phyloP scores from a whole-genome alignment of 73 alveolate species.

The Symbiodinium pilosum region DNA sequence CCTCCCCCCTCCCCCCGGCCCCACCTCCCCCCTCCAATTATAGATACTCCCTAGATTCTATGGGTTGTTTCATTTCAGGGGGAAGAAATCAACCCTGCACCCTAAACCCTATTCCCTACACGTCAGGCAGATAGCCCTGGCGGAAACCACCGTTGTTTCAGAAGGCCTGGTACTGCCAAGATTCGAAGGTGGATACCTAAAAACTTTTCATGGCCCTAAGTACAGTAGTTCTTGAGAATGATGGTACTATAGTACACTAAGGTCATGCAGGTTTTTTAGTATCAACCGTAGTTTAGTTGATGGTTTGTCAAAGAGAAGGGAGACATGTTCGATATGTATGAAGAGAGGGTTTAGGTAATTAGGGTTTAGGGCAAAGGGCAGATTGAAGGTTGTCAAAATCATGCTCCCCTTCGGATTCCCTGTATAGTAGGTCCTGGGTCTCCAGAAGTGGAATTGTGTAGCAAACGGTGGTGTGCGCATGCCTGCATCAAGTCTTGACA shows the following conservation, averaged over 20 bases:
- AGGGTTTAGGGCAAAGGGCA: neutral
- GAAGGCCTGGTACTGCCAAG: neutral
- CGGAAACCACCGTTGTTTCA: neutral
- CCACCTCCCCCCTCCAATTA: too few relatives aligned
- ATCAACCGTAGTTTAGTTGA: too few relatives aligned
- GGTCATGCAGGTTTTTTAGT: too few relatives aligned
- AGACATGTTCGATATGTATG: neutral
- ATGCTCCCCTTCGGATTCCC: neutral
- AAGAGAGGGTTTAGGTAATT: neutral
- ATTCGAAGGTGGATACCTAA: too few relatives aligned
- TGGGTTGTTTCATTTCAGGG: too few relatives aligned
- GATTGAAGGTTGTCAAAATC: neutral
- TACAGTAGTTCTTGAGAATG: too few relatives aligned
- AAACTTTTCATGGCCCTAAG: too few relatives aligned
- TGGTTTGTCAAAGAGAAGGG: too few relatives aligned
- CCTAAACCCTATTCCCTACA: neutral
- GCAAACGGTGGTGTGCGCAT: neutral
- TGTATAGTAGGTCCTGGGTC: neutral
- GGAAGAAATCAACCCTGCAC: neutral
- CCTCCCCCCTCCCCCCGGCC: neutral
- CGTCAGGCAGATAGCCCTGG: slow-evolving; percentile 5
- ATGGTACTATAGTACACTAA: too few relatives aligned
- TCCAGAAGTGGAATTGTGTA: neutral
- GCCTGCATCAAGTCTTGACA: neutral
- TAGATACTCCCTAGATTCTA: too few relatives aligned